These are phyloP conservation scores for Allantophomopsis lycopodina DNA, from an alignment of 2,329 filamentous ascomycete species.

Conservation along the genomic window DNA sequence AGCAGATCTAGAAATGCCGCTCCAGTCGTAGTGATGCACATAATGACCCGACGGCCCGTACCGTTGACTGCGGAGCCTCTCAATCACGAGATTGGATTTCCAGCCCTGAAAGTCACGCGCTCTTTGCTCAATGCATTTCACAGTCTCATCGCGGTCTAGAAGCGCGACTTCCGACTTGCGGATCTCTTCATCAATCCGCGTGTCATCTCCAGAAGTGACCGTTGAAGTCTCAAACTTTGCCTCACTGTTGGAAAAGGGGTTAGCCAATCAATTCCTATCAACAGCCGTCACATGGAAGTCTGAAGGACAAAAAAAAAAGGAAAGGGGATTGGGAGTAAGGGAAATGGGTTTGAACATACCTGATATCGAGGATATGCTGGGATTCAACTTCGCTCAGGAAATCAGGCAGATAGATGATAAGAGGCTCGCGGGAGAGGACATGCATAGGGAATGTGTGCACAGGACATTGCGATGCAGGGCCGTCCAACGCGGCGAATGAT, in stretches of 20 bases:
- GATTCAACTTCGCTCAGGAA: slow-evolving; percentile 35
- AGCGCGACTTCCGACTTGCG: slow-evolving; percentile 36
- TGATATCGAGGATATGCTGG: slow-evolving; percentile 33
- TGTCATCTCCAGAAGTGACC: slow-evolving; percentile 32
- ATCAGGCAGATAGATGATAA: slow-evolving; percentile 43
- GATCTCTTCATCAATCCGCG: slow-evolving; percentile 30
- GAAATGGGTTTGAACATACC: slow-evolving; percentile 24
- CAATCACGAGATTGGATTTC: slow-evolving; percentile 40
- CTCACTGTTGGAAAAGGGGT: slow-evolving; percentile 16
- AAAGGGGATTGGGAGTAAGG: background rate
- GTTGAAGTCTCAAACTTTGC: slow-evolving; percentile 38
- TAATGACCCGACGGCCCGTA: slow-evolving; percentile 49
- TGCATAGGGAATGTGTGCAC: slow-evolving; percentile 21
- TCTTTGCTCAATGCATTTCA: slow-evolving; percentile 44
- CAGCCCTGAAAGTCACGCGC: slow-evolving; percentile 46
- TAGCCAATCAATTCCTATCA: too few species aligned
- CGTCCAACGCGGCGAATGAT: slow-evolving; percentile 16
- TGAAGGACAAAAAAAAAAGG: background rate
- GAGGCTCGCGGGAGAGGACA: slow-evolving; percentile 34
- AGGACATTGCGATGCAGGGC: slow-evolving; percentile 11
- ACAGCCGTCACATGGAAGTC: background rate
- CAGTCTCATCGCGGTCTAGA: slow-evolving; percentile 28
- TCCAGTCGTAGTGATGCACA: slow-evolving; percentile 45
- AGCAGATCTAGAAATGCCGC: slow-evolving; percentile 21
- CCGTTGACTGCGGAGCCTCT: slow-evolving; percentile 44